phyloP scores from a whole-genome alignment of 805 yeast genomes.

The Millerozyma miso region DNA sequence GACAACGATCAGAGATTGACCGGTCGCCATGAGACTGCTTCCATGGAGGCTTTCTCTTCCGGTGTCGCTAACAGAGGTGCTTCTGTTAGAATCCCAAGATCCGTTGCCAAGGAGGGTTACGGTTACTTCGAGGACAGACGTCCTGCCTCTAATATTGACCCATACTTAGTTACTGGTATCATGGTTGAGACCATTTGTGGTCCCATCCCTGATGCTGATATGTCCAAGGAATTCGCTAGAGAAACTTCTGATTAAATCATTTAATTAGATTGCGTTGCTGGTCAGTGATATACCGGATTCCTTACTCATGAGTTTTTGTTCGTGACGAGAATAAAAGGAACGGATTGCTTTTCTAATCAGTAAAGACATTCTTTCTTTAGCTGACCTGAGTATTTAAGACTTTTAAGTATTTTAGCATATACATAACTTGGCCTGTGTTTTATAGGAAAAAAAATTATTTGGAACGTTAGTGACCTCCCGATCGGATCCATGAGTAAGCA shows the following conservation, averaged over 20 bases:
- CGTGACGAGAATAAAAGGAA: not conserved
- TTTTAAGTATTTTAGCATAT: not conserved
- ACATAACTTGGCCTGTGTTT: not conserved
- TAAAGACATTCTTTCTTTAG: not conserved
- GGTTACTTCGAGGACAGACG: conserved; percentile 99
- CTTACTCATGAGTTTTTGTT: not conserved
- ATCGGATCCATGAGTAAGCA: no score
- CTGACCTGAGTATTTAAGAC: not conserved
- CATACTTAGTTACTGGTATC: conserved; percentile 97
- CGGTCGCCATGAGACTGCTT: conserved; percentile 98
- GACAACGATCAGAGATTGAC: conserved; percentile 95
- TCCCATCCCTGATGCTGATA: conserved; percentile 90
- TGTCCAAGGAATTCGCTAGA: conserved; percentile 85
- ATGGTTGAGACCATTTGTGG: conserved; percentile 97
- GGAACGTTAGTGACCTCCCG: not conserved
- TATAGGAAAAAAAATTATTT: not conserved
- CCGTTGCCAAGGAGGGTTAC: conserved; percentile 95
- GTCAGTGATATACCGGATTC: not conserved
- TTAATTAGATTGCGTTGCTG: not conserved
- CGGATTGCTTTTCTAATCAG: not conserved
- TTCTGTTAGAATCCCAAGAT: conserved; percentile 96
- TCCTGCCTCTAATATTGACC: conserved; percentile 99
- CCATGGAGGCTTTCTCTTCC: conserved; percentile 81
- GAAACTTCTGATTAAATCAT: conserved; percentile 39
- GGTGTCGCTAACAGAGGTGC: conserved; percentile 99